phyloP scores from a whole-genome alignment of 192 early-diverging fungal species.

The Thoreauomyces humboldtii region DNA sequence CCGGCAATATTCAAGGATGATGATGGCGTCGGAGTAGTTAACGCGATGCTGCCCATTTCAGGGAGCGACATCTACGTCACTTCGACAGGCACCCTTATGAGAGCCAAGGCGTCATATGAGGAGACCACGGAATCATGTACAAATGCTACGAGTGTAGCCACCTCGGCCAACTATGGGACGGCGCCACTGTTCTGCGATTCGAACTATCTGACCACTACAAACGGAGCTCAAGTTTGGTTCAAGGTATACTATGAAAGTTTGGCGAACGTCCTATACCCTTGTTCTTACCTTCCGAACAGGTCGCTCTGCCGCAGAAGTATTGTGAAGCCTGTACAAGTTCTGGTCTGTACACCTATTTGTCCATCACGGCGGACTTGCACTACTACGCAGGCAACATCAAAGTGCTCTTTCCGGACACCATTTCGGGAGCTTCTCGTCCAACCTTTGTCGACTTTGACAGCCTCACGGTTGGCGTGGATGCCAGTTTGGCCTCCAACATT shows the following conservation, averaged over 20 bases:
- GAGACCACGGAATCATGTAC: not conserved
- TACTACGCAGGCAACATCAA: slow-evolving; percentile 1
- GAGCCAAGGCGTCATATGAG: not conserved
- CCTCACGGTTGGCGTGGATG: not conserved
- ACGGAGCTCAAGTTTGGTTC: not conserved
- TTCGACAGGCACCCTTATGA: not conserved
- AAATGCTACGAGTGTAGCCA: not conserved
- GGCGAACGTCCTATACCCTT: no score
- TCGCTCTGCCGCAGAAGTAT: no score
- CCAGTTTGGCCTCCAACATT: not conserved
- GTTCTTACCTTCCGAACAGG: no score
- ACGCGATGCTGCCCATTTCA: not conserved
- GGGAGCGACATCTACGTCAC: not conserved
- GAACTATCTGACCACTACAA: not conserved
- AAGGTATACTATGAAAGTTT: no score
- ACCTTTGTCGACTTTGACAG: not conserved
- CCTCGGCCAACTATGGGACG: not conserved
- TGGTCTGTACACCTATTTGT: slow-evolving; percentile 1
- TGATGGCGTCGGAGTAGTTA: not conserved
- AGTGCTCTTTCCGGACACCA: not conserved
- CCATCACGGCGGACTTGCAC: not conserved
- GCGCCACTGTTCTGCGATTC: slow-evolving; percentile 4
- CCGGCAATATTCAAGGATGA: not conserved
- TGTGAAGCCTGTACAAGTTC: no score
- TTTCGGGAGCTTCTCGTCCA: not conserved